A percentile compares a stretch with the other conserved stretches of the same genome.
Conservation (phyloP, 1,284 basidiomycete species). For the Sporisorium scitamineum region DNA sequence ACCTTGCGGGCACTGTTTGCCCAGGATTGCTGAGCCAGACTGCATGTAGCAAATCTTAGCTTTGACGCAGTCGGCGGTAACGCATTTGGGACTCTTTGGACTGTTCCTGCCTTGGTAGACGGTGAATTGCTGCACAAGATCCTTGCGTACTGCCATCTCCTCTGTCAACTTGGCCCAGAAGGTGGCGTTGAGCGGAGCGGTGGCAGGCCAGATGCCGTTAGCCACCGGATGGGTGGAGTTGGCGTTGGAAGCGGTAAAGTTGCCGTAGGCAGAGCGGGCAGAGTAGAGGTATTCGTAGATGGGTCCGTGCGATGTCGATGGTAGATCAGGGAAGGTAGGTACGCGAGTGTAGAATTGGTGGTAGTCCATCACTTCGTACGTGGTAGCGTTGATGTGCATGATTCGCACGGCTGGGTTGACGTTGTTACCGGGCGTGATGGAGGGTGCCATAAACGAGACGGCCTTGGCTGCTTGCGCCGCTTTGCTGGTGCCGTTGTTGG, state of each 20-base stretch:
- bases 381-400: slow-evolving; percentile 80
- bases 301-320: slow-evolving; percentile 76
- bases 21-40: slow-evolving; percentile 75
- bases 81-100: slow-evolving; percentile 74
- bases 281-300: slow-evolving; percentile 79
- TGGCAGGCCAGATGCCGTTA: slow-evolving; percentile 73
- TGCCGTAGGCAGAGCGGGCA: slow-evolving; percentile 77
- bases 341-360: slow-evolving; percentile 64
- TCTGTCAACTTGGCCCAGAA: slow-evolving; percentile 86
- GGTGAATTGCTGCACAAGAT: slow-evolving; percentile 78
- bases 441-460: slow-evolving; percentile 76
- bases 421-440: slow-evolving; percentile 79
- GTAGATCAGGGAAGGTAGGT: slow-evolving; percentile 60
- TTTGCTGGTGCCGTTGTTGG: slow-evolving; percentile 75
- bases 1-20: slow-evolving; percentile 75
- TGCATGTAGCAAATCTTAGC: slow-evolving; percentile 85
- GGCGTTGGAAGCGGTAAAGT: slow-evolving; percentile 70
- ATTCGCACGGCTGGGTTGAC: slow-evolving; percentile 83
- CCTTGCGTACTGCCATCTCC: slow-evolving; percentile 76
- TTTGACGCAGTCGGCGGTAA: slow-evolving; percentile 73
- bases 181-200: slow-evolving; percentile 82
- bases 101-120: slow-evolving; percentile 80
- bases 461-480: slow-evolving; percentile 26
- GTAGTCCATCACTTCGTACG: slow-evolving; percentile 67
- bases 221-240: slow-evolving; percentile 20